phyloP scores from a whole-genome alignment of 2,329 filamentous ascomycete genomes.

The Fusarium sp. region DNA sequence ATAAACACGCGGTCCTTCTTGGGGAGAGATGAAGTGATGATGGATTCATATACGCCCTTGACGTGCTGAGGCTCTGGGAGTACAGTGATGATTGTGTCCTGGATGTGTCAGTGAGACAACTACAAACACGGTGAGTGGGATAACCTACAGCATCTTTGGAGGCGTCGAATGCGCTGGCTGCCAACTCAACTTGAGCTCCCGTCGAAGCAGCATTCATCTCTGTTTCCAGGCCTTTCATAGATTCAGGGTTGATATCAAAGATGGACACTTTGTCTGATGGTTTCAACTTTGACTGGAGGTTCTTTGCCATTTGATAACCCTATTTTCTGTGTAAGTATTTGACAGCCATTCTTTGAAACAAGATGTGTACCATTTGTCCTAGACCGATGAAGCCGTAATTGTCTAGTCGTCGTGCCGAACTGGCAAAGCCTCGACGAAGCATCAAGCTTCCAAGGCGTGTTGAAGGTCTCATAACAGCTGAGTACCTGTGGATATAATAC shows the following conservation, averaged over 20 bases:
- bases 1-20: slow-evolving; percentile 81
- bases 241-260: slow-evolving; percentile 65
- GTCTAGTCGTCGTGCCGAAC: slow-evolving; percentile 57
- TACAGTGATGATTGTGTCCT: slow-evolving; percentile 90
- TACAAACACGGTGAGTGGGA: slow-evolving; percentile 5
- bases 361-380: slow-evolving; percentile 64
- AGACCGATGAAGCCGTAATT: slow-evolving; percentile 69
- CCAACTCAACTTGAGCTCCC: slow-evolving; percentile 59
- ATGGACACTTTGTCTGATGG: slow-evolving; percentile 61
- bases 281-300: slow-evolving; percentile 65
- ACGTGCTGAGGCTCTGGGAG: slow-evolving; percentile 92
- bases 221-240: slow-evolving; percentile 56
- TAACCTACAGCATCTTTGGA: slow-evolving; percentile 62
- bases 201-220: slow-evolving; percentile 56
- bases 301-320: slow-evolving; percentile 72
- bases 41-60: slow-evolving; percentile 79
- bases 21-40: slow-evolving; percentile 67
- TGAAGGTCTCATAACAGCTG: slow-evolving; percentile 32
- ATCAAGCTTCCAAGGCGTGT: slow-evolving; percentile 42
- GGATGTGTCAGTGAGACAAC: slow-evolving; percentile 10
- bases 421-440: slow-evolving; percentile 61
- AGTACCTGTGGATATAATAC: no score
- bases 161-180: slow-evolving; percentile 57
- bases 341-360: neutral
- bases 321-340: slow-evolving; percentile 37